Conservation (phyloP, 2,329 filamentous ascomycete species). For the Helotiales sp. region DNA sequence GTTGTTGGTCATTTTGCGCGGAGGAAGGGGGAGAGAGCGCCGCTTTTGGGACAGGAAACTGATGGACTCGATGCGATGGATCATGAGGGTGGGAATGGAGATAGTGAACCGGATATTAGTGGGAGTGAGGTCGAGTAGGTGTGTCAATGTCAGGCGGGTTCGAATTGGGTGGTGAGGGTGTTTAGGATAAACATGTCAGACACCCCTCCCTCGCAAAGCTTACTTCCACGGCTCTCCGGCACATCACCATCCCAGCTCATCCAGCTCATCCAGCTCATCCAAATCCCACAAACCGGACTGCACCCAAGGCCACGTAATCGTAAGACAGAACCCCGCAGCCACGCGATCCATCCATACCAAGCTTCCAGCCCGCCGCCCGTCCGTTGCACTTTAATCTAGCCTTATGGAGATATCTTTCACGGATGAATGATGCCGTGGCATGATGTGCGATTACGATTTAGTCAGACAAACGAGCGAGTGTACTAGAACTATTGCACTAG, state of each 20-base stretch:
- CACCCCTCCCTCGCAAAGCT: background rate
- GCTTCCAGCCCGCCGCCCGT: background rate
- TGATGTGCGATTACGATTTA: background rate
- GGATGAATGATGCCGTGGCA: background rate
- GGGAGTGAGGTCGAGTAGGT: constrained; percentile 26
- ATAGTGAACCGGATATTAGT: constrained; percentile 43
- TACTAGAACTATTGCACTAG: background rate
- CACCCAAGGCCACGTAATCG: background rate
- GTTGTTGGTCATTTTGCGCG: constrained; percentile 53
- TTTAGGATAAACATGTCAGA: background rate
- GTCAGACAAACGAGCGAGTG: background rate
- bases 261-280: background rate
- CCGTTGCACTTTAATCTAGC: background rate
- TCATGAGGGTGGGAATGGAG: constrained; percentile 47
- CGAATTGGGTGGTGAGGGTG: background rate
- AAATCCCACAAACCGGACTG: background rate
- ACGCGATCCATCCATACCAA: background rate
- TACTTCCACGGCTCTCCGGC: background rate
- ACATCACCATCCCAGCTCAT: background rate
- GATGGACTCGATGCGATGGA: constrained; percentile 56
- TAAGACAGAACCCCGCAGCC: background rate
- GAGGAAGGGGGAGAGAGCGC: constrained; percentile 52
- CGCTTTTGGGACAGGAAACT: constrained; percentile 54
- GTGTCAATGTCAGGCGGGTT: background rate
- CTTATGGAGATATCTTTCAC: background rate